Conservation (phyloP, 345 rosid genomes). For the Cardamine chenopodiifolia region DNA sequence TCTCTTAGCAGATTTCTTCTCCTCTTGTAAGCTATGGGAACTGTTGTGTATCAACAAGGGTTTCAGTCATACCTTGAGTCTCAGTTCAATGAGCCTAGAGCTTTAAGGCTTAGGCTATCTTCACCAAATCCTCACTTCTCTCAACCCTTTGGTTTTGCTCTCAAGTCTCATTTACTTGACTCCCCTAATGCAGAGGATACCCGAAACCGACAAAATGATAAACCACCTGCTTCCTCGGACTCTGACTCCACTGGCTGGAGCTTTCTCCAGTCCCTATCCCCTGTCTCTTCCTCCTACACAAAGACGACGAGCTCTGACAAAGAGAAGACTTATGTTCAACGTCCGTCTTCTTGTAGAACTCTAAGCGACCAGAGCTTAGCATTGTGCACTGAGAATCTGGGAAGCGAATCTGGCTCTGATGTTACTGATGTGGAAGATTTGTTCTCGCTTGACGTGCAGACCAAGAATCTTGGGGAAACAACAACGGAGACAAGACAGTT, state of each 20-base stretch:
- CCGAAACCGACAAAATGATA: slow-evolving; percentile 16
- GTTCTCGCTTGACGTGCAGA: slow-evolving; percentile 43
- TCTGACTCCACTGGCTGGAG: slow-evolving; percentile 56
- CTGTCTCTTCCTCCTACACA: slow-evolving; percentile 3
- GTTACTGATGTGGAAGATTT: slow-evolving; percentile 42
- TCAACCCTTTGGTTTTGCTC: slow-evolving; percentile 48
- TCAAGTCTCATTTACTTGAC: slow-evolving; percentile 47
- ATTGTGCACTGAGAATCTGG: slow-evolving; percentile 86
- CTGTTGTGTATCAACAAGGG: slow-evolving; percentile 69
- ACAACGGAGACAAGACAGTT: slow-evolving; percentile 45
- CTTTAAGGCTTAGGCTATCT: slow-evolving; percentile 62
- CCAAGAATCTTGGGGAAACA: slow-evolving; percentile 21
- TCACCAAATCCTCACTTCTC: slow-evolving; percentile 51
- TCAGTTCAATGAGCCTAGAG: slow-evolving; percentile 56
- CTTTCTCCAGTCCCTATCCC: slow-evolving; percentile 52
- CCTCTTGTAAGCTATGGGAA: slow-evolving; percentile 53
- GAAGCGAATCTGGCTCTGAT: slow-evolving; percentile 81
- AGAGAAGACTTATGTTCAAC: slow-evolving; percentile 54
- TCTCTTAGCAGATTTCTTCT: background rate
- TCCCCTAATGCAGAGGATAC: slow-evolving; percentile 38
- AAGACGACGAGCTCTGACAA: slow-evolving; percentile 34
- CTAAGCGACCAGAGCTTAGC: slow-evolving; percentile 78
- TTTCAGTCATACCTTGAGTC: slow-evolving; percentile 60
- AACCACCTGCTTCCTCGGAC: slow-evolving; percentile 29
- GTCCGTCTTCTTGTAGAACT: slow-evolving; percentile 43